These are phyloP conservation scores for Solanum acaule DNA, from an alignment of 257 asterid species.

Conservation along the genomic window DNA sequence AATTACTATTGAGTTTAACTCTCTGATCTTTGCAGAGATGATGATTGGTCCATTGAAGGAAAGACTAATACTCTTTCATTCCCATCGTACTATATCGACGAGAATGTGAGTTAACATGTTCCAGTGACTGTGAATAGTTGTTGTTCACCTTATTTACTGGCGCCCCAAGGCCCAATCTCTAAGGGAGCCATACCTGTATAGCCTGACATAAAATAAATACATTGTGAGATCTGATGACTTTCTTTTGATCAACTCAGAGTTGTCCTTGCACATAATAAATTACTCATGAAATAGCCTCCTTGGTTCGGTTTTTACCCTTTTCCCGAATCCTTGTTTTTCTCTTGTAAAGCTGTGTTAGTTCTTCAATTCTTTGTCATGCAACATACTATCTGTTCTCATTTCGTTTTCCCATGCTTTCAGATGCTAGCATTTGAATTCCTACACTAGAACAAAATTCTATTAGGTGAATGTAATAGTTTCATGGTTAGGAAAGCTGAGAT, in stretches of 20 bases:
- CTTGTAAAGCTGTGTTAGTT: not conserved
- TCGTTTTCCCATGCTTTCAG: not conserved
- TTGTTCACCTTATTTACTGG: not conserved
- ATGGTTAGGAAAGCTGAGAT: not conserved
- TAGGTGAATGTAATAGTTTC: not conserved
- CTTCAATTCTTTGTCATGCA: not conserved
- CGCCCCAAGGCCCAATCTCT: not conserved
- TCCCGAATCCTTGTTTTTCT: not conserved
- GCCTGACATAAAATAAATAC: not conserved
- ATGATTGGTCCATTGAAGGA: conserved; percentile 89
- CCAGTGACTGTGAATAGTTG: not conserved
- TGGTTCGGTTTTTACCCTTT: not conserved
- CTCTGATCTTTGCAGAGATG: conserved; percentile 62
- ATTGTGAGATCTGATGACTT: not conserved
- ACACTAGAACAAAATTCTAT: not conserved
- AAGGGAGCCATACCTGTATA: not conserved
- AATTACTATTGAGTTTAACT: not conserved
- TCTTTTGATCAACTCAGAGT: not conserved
- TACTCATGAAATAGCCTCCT: not conserved
- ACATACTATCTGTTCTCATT: not conserved
- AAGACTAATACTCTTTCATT: conserved; percentile 72
- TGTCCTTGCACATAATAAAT: not conserved
- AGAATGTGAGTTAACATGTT: conserved; percentile 61
- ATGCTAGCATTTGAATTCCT: not conserved
- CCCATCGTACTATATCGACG: conserved; percentile 96